Evolutionary conservation across 768 basidiomycete species (phyloP), one percentile per base, ranked within the genome.

Genomic region (Amanita muscaria): DNA sequence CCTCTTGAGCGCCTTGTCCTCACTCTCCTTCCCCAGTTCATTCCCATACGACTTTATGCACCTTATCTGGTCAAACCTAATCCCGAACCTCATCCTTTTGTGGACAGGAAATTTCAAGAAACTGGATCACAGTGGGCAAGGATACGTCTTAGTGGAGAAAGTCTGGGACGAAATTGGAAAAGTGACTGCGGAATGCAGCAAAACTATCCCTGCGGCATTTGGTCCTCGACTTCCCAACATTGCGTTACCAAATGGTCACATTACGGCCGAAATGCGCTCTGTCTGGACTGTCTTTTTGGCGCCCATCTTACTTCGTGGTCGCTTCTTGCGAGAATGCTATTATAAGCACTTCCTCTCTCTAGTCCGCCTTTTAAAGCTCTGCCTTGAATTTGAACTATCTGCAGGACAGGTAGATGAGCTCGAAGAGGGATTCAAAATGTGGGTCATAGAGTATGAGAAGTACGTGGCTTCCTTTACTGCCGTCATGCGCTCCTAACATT

Each of bases 41-140:
- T 68, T 71, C 16, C 71, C 70, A 0, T 64, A 66, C 48, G 72
- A 76, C 40, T 70, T 73, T 55, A 73, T 76, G 67, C 73, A 77
- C 41, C 58, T 71, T 0, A 55, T 74, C 18, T 67, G 55, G 51
- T 69, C 72, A 48, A n/a, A n/a, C n/a, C n/a, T n/a, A n/a, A n/a
- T n/a, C n/a, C n/a, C n/a, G n/a, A n/a, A n/a, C n/a, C n/a, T 77
- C 1, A 51, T 50, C 29, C 14, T 49, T n/a, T 49, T 51, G 1
- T 73, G 69, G 69, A 67, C 62, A 2, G 67, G 65, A 0, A 46
- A 54, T 4, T 74, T 62, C 59, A 74, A 73, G 49, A 64, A 51
- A 5, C 51, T 72, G 2, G 59, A 68, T 33, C 29, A 54, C 5
- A 59, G 59, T 0, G 29, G 14, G 14, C 61, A 58, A 18, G 53